Percentiles rank a stretch among this genome's conserved stretches.
These are phyloP conservation scores for Pestalotiopsis sp. DNA, from an alignment of 2,329 filamentous ascomycete species.

Conservation along the genomic window DNA sequence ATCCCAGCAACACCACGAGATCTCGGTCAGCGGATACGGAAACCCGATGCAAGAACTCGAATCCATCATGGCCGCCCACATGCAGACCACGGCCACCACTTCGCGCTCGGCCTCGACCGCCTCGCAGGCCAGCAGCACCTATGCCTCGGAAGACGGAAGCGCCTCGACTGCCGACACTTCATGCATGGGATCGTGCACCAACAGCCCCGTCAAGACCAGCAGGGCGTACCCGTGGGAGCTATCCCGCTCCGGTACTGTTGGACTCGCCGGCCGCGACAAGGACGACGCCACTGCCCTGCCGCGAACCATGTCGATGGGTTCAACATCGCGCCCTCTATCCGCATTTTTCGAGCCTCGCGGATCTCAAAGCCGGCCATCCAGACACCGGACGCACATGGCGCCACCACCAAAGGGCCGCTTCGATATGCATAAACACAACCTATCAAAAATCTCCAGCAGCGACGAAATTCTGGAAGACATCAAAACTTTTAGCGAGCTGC, in stretches of 20 bases:
- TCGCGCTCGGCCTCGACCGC: constrained; percentile 14
- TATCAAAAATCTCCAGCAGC: not conserved
- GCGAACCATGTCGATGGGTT: constrained; percentile 4
- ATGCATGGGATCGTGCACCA: constrained; percentile 4
- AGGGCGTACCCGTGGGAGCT: not conserved
- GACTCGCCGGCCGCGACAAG: not conserved
- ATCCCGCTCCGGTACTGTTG: constrained; percentile 7
- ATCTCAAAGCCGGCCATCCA: constrained; percentile 13
- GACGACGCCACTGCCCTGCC: not conserved
- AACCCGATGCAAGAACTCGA: constrained; percentile 50
- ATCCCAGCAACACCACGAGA: constrained; percentile 47
- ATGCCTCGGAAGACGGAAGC: constrained; percentile 21
- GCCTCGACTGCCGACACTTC: constrained; percentile 25
- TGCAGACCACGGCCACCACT: constrained; percentile 4
- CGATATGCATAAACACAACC: not conserved
- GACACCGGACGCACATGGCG: constrained; percentile 12
- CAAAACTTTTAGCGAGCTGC: constrained; percentile 13
- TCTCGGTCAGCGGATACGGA: constrained; percentile 56
- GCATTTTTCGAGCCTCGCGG: constrained; percentile 12
- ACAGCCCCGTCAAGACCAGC: not conserved
- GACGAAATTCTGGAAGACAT: constrained; percentile 15
- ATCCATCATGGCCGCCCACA: not conserved
- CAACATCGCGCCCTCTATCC: not conserved
- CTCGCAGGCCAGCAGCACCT: constrained; percentile 16
- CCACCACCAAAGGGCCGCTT: constrained; percentile 17